These are phyloP conservation scores for Neospermospora avenae DNA, from an alignment of 2,329 filamentous ascomycete genomes.

Conservation along the genomic window DNA sequence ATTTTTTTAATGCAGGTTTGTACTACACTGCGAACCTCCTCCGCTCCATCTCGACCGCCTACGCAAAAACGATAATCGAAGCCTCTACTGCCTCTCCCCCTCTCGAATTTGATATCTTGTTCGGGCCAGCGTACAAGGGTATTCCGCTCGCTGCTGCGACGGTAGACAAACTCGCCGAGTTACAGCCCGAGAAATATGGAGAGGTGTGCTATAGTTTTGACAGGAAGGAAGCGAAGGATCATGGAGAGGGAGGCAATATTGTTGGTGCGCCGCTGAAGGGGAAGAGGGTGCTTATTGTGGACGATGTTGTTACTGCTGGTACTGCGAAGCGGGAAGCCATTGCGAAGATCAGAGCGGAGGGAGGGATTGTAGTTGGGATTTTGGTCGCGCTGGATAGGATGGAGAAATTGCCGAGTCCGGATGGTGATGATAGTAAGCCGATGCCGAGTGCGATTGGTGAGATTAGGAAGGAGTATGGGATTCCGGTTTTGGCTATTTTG, in stretches of 20 bases:
- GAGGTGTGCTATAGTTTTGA: slow-evolving; percentile 84
- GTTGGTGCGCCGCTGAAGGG: slow-evolving; percentile 83
- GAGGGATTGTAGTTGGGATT: slow-evolving; percentile 81
- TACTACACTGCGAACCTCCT: slow-evolving; percentile 82
- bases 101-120: slow-evolving; percentile 76
- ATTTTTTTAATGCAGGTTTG: slow-evolving; percentile 96
- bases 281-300: slow-evolving; percentile 83
- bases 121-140: slow-evolving; percentile 90
- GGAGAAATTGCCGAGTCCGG: slow-evolving; percentile 70
- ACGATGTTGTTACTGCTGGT: slow-evolving; percentile 95
- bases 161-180: slow-evolving; percentile 68
- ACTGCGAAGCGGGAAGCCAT: slow-evolving; percentile 93
- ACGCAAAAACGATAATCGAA: slow-evolving; percentile 62
- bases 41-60: slow-evolving; percentile 74
- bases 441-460: slow-evolving; percentile 81
- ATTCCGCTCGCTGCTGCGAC: slow-evolving; percentile 84
- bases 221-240: slow-evolving; percentile 93
- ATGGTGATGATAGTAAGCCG: slow-evolving; percentile 51
- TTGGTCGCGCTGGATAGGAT: slow-evolving; percentile 84
- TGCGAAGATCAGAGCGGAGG: slow-evolving; percentile 80
- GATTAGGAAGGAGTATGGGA: slow-evolving; percentile 75
- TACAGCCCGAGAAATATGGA: slow-evolving; percentile 64
- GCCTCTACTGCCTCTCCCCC: slow-evolving; percentile 40
- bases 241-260: slow-evolving; percentile 91
- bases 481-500: slow-evolving; percentile 80